Evolutionary conservation across 495 filamentous ascomycete species (phyloP).

Genomic region (Emericellopsis terricola): DNA sequence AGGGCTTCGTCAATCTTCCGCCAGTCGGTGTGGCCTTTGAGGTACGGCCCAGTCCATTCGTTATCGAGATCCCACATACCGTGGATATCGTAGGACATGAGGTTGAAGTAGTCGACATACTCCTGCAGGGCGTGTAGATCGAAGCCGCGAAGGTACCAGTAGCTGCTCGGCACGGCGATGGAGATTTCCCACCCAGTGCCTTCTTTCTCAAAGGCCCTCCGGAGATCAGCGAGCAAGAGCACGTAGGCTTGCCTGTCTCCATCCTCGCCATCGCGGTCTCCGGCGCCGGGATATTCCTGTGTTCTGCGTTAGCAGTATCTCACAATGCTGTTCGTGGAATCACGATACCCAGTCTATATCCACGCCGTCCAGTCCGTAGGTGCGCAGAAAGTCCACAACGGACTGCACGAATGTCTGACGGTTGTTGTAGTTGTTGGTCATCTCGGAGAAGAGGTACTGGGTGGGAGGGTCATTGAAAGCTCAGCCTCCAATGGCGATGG

Average conservation of each 20-base stretch:
- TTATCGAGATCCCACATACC: constrained; percentile 10
- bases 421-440: constrained; percentile 11
- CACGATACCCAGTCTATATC: constrained; percentile 25
- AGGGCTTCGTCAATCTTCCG: constrained; percentile 30
- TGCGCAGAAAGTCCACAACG: constrained; percentile 20
- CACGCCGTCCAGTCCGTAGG: constrained; percentile 34
- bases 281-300: constrained; percentile 33
- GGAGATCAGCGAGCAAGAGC: constrained; percentile 16
- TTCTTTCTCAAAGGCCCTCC: not conserved
- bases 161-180: not conserved
- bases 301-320: constrained; percentile 22
- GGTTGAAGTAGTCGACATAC: constrained; percentile 32
- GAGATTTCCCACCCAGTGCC: constrained; percentile 2
- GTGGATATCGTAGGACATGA: constrained; percentile 36
- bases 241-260: constrained; percentile 22
- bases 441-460: constrained; percentile 3
- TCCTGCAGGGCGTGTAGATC: constrained; percentile 22
- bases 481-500: constrained; percentile 27
- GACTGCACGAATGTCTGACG: constrained; percentile 25
- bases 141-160: constrained; percentile 35
- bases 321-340: constrained; percentile 14
- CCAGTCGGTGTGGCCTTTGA: constrained; percentile 31
- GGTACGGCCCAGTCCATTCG: constrained; percentile 11
- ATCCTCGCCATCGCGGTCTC: constrained; percentile 17
- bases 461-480: constrained; percentile 19